Conservation (phyloP, 75 land plant genomes). For the Larix kaempferi region DNA sequence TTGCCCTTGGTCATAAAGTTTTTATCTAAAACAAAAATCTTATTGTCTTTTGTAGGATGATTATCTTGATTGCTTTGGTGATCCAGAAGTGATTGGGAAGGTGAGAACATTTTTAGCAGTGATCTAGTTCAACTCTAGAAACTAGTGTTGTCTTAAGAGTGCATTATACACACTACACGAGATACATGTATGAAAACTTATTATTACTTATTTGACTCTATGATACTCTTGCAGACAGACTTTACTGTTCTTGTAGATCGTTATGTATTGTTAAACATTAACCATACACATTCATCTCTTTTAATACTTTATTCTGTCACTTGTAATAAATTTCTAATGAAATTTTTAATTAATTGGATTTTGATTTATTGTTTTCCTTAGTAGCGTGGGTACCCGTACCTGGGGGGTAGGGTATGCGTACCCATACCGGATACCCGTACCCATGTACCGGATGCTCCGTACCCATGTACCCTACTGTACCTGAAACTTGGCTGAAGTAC, state of each 20-base stretch:
- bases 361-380: background rate
- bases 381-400: too few species aligned
- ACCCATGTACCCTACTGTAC: too few species aligned
- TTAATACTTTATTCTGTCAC: background rate
- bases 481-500: too few species aligned
- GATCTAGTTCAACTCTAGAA: background rate
- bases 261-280: background rate
- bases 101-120: constrained; percentile 26
- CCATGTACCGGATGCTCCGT: too few species aligned
- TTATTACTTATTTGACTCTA: background rate
- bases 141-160: background rate
- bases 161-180: background rate
- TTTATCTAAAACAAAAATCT: background rate
- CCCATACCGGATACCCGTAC: too few species aligned
- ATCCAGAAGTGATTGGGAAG: constrained; percentile 79
- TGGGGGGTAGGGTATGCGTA: too few species aligned
- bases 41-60: constrained; percentile 64
- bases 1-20: background rate
- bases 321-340: too few species aligned
- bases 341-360: background rate
- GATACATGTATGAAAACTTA: background rate
- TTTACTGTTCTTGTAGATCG: background rate
- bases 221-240: background rate
- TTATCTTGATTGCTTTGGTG: constrained; percentile 84
- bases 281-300: background rate